Evolutionary conservation across 257 asterid species (phyloP), one percentile per base, ranked within the genome.

Genomic region (Forsythia viridissima): DNA sequence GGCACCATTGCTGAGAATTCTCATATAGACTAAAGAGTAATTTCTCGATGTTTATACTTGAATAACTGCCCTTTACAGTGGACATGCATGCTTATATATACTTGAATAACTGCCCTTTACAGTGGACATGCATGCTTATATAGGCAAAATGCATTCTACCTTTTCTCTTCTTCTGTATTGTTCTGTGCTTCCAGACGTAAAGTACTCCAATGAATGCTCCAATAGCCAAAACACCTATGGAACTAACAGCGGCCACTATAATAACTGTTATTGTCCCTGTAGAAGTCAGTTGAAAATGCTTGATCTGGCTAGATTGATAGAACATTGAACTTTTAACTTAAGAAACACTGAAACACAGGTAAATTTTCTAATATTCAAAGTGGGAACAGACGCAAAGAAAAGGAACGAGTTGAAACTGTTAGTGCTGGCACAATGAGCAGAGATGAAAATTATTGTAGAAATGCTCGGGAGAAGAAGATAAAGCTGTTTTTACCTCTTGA

Each of bases 111-210:
- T n/a, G n/a, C n/a, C n/a, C n/a, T 52, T 52, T 52, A 5, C 61
- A 52, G 61, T 52, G 13, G 61, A 16, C 20, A 52, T 5, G 21
- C 61, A 5, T 52, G 21, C 40, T 1, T 30, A 36, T 66, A 12
- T 16, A 10, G 57, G 39, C 59, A 78, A 36, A n/a, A 8, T 40
- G 51, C 36, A 72, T 11, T 63, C 4, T 82, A 92, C 98, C 97
- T 91, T 84, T 90, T 83, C 97, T 88, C 89, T 91, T 94, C 88
- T 84, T 84, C 74, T 94, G 82, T 21, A 91, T 87, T 37, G 61
- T 83, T 80, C 82, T 88, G 70, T 81, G 86, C 84, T 89, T 91
- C 96, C 92, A 87, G 78, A 82, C 73, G 40, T 87, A 87, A 72
- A 74, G 34, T 30, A 30, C 40, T 79, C 89, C 96, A 43, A 91